Evolutionary conservation across 352 stramenopile species (phyloP), one percentile per base, ranked within the genome.

Genomic region (Phytophthora pseudosyringae): DNA sequence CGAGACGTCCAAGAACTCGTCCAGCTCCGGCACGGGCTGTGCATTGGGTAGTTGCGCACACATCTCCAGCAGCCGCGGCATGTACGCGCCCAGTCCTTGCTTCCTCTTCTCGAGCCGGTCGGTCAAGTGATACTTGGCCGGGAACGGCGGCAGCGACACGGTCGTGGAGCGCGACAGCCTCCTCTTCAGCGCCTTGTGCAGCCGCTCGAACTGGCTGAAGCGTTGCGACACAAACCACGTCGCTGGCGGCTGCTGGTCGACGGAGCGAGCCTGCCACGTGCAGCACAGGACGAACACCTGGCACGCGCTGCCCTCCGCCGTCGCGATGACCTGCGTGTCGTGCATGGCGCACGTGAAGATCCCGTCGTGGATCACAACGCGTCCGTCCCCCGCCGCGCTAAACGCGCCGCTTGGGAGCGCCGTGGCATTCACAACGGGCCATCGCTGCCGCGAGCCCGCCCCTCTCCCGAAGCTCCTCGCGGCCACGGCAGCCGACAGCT

Each of bases 171-270:
- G 64, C n/a, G 64, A 21, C 15, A 78, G 45, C 15, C 53, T 71
- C 52, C 51, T 66, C 33, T 71, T 75, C 10, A 81, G 41, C 29
- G 44, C 51, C 38, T 76, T 73, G 48, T 81, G 69, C 58, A 81
- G 55, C 35, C 43, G 56, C 54, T 81, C 73, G 44, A 81, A 81
- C n/a, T 78, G 68, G 43, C 69, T 76, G 54, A 81, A 81, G 48
- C 73, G 73, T 64, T 81, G 73, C 18, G 73, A 81, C 18, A 81
- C 73, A 39, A 72, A 78, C 73, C 73, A 81, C 12, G 58, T 78
- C 18, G 69, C 57, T 40, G 65, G 29, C 16, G 21, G 26, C 16
- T 62, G 60, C 26, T 47, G 43, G 26, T 4, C 48, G 21, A 16
- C 13, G 21, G 40, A 29, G 13, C 43, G 51, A 32, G 66, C 65